Evolutionary conservation across 768 basidiomycete genomes (phyloP).

Genomic region (Cantharellus cinnabarinus): DNA sequence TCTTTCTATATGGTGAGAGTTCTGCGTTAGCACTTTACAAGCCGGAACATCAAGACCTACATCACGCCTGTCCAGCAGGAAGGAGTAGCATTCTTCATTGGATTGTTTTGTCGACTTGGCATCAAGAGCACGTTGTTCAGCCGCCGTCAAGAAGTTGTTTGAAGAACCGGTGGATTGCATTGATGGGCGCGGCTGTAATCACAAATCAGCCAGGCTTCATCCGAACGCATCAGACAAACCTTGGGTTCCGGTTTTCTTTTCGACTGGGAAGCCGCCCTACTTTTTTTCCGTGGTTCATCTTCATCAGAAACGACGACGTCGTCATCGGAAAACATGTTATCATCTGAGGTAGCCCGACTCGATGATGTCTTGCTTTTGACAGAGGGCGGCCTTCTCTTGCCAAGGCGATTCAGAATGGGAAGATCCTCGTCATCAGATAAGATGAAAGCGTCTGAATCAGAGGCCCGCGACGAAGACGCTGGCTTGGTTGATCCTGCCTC

Average conservation of each 20-base stretch:
- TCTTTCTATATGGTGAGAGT: conserved; percentile 40
- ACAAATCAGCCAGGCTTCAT: conserved; percentile 19
- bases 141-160: conserved; percentile 49
- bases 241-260: background rate
- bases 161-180: conserved; percentile 2
- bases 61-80: conserved; percentile 53
- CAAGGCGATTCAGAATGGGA: background rate
- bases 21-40: background rate
- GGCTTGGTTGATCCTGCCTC: background rate
- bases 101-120: conserved; percentile 72
- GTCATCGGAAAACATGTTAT: conserved; percentile 25
- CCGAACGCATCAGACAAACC: conserved; percentile 13
- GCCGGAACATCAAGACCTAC: conserved; percentile 20
- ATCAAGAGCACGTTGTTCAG: conserved; percentile 52
- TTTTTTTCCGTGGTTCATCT: conserved; percentile 13
- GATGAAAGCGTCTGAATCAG: background rate
- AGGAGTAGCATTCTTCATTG: conserved; percentile 53
- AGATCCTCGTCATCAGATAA: conserved; percentile 2
- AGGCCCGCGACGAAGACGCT: background rate
- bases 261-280: background rate
- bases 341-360: conserved; percentile 20
- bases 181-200: background rate
- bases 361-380: background rate
- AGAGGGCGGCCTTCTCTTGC: background rate
- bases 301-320: conserved; percentile 55